Conservation (phyloP, 176 grass and related monocot species). For the Carex cristatella region DNA sequence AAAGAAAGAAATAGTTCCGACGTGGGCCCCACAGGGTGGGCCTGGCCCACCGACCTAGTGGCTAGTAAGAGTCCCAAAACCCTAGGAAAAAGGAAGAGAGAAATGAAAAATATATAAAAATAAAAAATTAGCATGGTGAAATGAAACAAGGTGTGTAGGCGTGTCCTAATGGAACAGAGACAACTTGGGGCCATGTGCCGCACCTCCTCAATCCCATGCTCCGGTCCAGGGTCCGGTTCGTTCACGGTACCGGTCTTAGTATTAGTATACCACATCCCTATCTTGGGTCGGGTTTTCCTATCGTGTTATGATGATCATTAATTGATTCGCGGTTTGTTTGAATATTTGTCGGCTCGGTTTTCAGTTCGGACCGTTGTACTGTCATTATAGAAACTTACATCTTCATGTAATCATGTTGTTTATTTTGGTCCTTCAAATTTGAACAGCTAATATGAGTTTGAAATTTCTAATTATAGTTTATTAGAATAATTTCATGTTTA, state of each 20-base stretch:
- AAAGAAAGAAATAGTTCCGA: not conserved
- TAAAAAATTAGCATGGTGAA: not conserved
- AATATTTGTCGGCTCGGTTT: conserved; percentile 1
- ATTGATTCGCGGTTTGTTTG: not conserved
- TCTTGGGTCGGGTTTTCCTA: not conserved
- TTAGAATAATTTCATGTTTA: no score
- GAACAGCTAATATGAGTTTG: not conserved
- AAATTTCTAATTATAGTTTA: no score
- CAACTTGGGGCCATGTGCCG: conserved; percentile 17
- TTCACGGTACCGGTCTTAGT: not conserved
- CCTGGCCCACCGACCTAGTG: not conserved
- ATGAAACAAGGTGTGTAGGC: not conserved
- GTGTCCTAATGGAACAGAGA: conserved; percentile 6
- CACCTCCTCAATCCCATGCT: not conserved
- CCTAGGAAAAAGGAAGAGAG: not conserved
- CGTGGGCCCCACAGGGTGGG: not conserved
- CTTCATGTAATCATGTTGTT: no score
- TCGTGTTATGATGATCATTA: not conserved
- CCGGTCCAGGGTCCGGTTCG: not conserved
- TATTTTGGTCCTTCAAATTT: no score
- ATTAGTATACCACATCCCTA: not conserved
- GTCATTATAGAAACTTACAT: no score
- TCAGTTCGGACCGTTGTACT: not conserved
- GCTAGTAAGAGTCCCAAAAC: not conserved
- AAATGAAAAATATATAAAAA: not conserved